phyloP scores from a whole-genome alignment of 2,329 filamentous ascomycete species.

The Penicillium sp. region DNA sequence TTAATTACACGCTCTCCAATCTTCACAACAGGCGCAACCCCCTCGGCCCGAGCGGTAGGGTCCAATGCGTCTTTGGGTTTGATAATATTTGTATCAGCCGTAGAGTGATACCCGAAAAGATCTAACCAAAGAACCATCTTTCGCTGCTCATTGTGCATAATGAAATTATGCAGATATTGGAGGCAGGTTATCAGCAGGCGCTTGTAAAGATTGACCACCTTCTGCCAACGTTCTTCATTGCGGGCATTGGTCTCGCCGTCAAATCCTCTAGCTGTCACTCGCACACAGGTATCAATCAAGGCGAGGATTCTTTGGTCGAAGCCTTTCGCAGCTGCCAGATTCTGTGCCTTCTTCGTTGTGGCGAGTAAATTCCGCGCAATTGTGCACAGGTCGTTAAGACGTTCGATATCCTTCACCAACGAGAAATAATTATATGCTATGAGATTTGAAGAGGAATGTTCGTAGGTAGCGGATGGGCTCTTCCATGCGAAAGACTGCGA shows the following conservation, averaged over 20 bases:
- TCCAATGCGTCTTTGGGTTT: conserved; percentile 45
- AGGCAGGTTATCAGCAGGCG: conserved; percentile 64
- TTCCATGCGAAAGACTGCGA: conserved; percentile 62
- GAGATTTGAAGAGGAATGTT: conserved; percentile 59
- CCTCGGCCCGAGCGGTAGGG: conserved; percentile 35
- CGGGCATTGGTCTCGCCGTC: conserved; percentile 63
- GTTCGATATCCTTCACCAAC: conserved; percentile 62
- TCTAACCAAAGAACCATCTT: conserved; percentile 67
- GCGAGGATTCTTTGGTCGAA: conserved; percentile 63
- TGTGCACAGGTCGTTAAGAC: conserved; percentile 62
- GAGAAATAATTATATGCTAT: conserved; percentile 61
- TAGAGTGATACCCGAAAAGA: conserved; percentile 60
- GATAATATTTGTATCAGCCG: conserved; percentile 47
- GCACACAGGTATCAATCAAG: conserved; percentile 63
- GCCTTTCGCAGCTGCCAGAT: conserved; percentile 60
- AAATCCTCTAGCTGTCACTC: conserved; percentile 64
- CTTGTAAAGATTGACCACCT: conserved; percentile 65
- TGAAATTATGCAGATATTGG: conserved; percentile 67
- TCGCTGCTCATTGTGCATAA: conserved; percentile 64
- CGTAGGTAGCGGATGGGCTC: conserved; percentile 58
- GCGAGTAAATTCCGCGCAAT: conserved; percentile 64
- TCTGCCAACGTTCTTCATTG: conserved; percentile 66
- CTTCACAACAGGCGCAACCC: conserved; percentile 44
- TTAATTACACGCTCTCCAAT: conserved; percentile 45
- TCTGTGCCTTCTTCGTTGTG: conserved; percentile 61